phyloP scores from a whole-genome alignment of 1,139 yeast species.

The Zygosaccharomyces sapae region DNA sequence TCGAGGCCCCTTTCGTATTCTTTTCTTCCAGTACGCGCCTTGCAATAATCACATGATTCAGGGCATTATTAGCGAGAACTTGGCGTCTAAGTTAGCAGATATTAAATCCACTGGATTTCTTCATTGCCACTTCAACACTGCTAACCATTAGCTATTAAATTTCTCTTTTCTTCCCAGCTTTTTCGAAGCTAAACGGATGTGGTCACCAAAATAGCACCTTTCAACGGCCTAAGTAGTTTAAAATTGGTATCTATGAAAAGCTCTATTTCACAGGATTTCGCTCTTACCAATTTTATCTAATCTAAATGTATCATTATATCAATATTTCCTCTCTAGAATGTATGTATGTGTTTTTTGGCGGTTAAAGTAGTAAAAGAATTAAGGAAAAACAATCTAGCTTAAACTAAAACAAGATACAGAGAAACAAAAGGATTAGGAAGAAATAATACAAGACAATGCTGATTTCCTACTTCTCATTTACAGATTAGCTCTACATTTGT shows the following conservation, averaged over 20 bases:
- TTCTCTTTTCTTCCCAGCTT: background rate
- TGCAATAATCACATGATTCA: background rate
- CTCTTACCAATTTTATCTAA: too few relatives aligned
- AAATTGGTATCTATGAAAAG: background rate
- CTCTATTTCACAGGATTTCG: background rate
- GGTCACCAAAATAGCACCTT: too few relatives aligned
- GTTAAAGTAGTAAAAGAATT: background rate
- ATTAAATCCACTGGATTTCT: too few relatives aligned
- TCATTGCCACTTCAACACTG: too few relatives aligned
- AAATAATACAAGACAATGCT: background rate
- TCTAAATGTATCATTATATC: too few relatives aligned
- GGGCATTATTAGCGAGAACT: too few relatives aligned
- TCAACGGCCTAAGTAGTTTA: too few relatives aligned
- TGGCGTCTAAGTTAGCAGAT: too few relatives aligned
- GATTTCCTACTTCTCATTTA: background rate
- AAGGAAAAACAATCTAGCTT: background rate
- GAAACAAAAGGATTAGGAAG: background rate
- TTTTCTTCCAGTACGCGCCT: slow-evolving; percentile 1
- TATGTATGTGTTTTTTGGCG: background rate
- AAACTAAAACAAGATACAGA: background rate
- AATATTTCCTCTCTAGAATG: background rate
- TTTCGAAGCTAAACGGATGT: too few relatives aligned
- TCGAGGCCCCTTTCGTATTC: slow-evolving; percentile 3
- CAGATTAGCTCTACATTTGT: too few relatives aligned
- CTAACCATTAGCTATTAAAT: background rate